A percentile compares a stretch with the other conserved stretches of the same genome.
These are phyloP conservation scores for Cornus kousa DNA, from an alignment of 148 eudicot species.

Conservation along the genomic window DNA sequence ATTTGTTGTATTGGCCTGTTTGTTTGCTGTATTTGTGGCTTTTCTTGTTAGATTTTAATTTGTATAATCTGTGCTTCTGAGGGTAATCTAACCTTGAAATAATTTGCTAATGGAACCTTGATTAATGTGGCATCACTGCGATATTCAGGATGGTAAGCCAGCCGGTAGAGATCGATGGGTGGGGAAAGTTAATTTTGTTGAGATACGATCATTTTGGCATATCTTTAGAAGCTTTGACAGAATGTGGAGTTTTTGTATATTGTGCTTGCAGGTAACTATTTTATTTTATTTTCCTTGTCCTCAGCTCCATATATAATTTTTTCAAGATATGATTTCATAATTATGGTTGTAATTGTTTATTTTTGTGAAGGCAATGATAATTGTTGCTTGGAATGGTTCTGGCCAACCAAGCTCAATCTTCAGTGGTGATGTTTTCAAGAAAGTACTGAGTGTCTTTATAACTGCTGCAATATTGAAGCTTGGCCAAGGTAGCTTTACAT, in stretches of 20 bases:
- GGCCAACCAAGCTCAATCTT: constrained; percentile 74
- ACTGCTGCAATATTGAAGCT: constrained; percentile 96
- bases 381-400: constrained; percentile 93
- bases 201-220: constrained; percentile 92
- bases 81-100: neutral
- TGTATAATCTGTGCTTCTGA: neutral
- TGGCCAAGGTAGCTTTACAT: constrained; percentile 58
- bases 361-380: constrained; percentile 83
- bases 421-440: constrained; percentile 59
- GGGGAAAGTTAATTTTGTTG: constrained; percentile 97
- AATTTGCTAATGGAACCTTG: neutral
- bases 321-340: neutral
- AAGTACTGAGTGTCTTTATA: constrained; percentile 87
- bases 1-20: too few species aligned
- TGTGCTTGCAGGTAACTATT: constrained; percentile 79
- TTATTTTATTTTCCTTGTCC: neutral
- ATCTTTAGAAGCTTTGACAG: constrained; percentile 97
- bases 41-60: too few species aligned
- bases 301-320: neutral
- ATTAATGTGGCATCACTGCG: neutral
- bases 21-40: too few species aligned
- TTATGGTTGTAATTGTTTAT: constrained; percentile 9
- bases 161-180: constrained; percentile 61
- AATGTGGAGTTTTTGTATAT: constrained; percentile 92
- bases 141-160: constrained; percentile 61